A percentile compares a stretch with the other conserved stretches of the same genome.
phyloP scores from a whole-genome alignment of 352 stramenopile species.

The Globisporangium cederbergense region DNA sequence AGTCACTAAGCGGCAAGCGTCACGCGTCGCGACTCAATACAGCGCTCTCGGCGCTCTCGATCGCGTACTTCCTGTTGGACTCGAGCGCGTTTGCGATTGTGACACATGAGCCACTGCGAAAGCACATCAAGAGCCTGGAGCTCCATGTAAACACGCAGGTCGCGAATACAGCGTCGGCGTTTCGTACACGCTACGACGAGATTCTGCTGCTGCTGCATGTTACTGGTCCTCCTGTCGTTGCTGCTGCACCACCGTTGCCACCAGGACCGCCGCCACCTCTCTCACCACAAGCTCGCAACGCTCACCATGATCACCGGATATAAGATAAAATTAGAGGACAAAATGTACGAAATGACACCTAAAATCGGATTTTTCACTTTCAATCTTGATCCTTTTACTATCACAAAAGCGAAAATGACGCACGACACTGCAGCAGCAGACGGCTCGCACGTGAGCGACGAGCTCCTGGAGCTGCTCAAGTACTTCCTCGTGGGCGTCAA shows the following conservation, averaged over 20 bases:
- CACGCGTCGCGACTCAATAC: conserved; percentile 31
- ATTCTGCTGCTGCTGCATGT: conserved; percentile 26
- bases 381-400: neutral
- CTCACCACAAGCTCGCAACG: neutral
- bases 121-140: conserved; percentile 31
- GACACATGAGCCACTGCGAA: conserved; percentile 29
- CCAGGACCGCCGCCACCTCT: conserved; percentile 2
- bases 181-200: conserved; percentile 40
- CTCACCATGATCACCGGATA: neutral
- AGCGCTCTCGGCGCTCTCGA: conserved; percentile 48
- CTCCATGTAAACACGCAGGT: conserved; percentile 37
- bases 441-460: conserved; percentile 13
- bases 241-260: neutral
- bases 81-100: conserved; percentile 42
- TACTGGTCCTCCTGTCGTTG: neutral
- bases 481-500: conserved; percentile 56
- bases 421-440: conserved; percentile 21
- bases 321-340: neutral
- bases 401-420: conserved; percentile 5
- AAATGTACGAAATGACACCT: neutral
- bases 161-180: conserved; percentile 46
- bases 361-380: no score
- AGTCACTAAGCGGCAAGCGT: neutral
- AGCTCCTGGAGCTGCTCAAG: conserved; percentile 55
- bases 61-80: conserved; percentile 68